A percentile compares a stretch with the other conserved stretches of the same genome.
These are phyloP conservation scores for Acer negundo DNA, from an alignment of 345 rosid genomes.

Conservation along the genomic window DNA sequence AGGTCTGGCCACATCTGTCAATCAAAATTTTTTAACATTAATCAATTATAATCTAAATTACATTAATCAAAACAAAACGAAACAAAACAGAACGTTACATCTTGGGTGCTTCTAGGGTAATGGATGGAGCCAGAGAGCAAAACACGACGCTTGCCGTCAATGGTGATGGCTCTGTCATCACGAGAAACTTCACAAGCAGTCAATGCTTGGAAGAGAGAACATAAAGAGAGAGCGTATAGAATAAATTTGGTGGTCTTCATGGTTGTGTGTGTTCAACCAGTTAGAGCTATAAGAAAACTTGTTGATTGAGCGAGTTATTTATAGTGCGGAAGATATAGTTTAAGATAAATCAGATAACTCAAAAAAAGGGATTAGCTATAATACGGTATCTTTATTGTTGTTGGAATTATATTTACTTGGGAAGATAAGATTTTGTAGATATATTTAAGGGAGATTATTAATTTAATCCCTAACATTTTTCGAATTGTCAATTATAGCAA, in stretches of 20 bases:
- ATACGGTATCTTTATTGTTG: no score
- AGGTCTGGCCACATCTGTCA: slow-evolving; percentile 74
- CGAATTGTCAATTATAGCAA: no score
- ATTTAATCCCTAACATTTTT: no score
- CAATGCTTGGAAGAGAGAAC: neutral
- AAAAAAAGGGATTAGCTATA: no score
- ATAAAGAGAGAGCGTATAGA: neutral
- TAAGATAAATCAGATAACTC: no score
- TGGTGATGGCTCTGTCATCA: slow-evolving; percentile 49
- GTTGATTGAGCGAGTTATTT: neutral
- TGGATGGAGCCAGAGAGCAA: slow-evolving; percentile 72
- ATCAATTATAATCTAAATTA: no score
- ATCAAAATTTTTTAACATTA: no score
- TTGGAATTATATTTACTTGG: no score
- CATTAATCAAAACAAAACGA: no score
- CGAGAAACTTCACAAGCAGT: slow-evolving; percentile 35
- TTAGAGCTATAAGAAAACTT: neutral
- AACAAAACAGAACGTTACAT: slow-evolving; percentile 26
- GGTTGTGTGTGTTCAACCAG: neutral
- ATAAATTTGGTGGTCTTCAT: neutral
- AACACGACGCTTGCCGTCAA: slow-evolving; percentile 54
- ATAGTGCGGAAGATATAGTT: neutral
- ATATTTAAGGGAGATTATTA: no score
- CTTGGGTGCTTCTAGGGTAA: slow-evolving; percentile 64
- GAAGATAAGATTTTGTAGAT: no score